Conservation (phyloP, 768 basidiomycete genomes). For the Rhodotorula taiwanensis region DNA sequence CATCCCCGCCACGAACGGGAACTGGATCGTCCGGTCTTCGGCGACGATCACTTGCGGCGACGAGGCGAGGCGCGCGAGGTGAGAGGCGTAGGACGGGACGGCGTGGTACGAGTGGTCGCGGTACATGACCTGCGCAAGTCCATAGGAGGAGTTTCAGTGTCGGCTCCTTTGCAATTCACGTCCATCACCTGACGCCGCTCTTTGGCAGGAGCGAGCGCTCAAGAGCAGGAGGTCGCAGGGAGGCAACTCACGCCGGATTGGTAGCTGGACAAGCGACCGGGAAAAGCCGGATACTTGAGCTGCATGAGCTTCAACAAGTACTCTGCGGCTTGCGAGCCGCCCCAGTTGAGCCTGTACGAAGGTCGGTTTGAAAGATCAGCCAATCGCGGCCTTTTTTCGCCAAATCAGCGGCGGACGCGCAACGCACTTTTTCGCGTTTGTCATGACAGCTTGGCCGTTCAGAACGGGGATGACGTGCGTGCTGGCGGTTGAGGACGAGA, state of each 20-base stretch:
- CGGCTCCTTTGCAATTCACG: too few relatives aligned
- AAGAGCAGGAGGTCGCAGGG: not conserved
- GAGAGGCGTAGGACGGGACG: conserved; percentile 58
- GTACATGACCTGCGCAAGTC: conserved; percentile 68
- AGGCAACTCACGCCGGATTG: conserved; percentile 62
- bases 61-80: conserved; percentile 57
- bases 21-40: conserved; percentile 71
- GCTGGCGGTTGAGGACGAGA: conserved; percentile 86
- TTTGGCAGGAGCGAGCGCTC: too few relatives aligned
- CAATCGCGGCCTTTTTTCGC: not conserved
- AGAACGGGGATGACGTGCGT: conserved; percentile 87
- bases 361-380: too few relatives aligned
- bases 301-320: conserved; percentile 88
- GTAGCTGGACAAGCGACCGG: conserved; percentile 65
- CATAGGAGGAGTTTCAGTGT: too few relatives aligned
- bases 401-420: not conserved
- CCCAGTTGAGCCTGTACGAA: conserved; percentile 76
- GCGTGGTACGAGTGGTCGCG: conserved; percentile 79
- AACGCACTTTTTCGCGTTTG: conserved; percentile 58
- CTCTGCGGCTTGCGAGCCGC: conserved; percentile 79
- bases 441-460: conserved; percentile 71
- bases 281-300: conserved; percentile 89
- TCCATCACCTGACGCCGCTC: too few relatives aligned
- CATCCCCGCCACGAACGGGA: conserved; percentile 57
- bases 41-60: conserved; percentile 61